phyloP scores from a whole-genome alignment of 2,329 filamentous ascomycete genomes.

The Chaetomiaceae sp. region DNA sequence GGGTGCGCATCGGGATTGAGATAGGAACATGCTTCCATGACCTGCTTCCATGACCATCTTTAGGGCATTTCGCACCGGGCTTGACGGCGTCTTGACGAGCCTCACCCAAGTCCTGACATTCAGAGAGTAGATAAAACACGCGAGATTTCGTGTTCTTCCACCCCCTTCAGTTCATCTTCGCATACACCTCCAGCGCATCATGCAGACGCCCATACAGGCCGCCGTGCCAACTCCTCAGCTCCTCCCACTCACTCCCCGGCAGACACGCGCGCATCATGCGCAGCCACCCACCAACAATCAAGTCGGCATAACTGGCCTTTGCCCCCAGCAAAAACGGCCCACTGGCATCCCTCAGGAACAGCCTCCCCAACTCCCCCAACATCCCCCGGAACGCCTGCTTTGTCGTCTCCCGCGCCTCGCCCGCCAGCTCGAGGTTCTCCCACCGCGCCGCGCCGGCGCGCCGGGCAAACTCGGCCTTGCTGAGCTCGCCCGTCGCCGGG shows the following conservation, averaged over 20 bases:
- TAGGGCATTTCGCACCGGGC: no score
- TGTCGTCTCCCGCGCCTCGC: slow-evolving; percentile 44
- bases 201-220: slow-evolving; percentile 48
- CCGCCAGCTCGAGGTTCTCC: slow-evolving; percentile 44
- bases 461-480: slow-evolving; percentile 50
- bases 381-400: slow-evolving; percentile 44
- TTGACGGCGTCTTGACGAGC: no score
- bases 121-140: no score
- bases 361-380: slow-evolving; percentile 35
- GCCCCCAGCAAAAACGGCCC: slow-evolving; percentile 60
- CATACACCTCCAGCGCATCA: slow-evolving; percentile 41
- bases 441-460: slow-evolving; percentile 49
- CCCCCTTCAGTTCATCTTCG: no score
- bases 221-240: slow-evolving; percentile 43
- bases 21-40: no score
- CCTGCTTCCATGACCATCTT: no score
- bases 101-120: no score
- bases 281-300: slow-evolving; percentile 39
- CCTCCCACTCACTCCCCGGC: slow-evolving; percentile 34
- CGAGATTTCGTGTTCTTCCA: no score
- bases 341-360: slow-evolving; percentile 48
- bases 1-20: no score
- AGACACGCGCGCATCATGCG: slow-evolving; percentile 34
- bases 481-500: slow-evolving; percentile 45
- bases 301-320: slow-evolving; percentile 51